Evolutionary conservation across 1,284 basidiomycete genomes (phyloP), one percentile per base, ranked within the genome.

Genomic region (Ganoderma sinense): DNA sequence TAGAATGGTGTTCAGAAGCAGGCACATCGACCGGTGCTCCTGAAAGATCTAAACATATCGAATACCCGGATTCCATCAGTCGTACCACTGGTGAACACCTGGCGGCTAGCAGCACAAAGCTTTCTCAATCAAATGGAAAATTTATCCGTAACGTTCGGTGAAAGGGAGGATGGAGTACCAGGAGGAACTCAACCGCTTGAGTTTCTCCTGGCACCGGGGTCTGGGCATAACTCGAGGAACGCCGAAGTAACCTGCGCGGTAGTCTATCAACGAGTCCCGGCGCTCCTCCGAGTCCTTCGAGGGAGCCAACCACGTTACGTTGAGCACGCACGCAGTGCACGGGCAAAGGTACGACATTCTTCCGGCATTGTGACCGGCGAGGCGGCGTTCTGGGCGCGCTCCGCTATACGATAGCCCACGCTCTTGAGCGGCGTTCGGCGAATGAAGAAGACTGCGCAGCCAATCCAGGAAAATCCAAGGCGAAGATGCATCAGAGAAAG

Each of bases 281-380:
- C 26, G 26, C 40, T 36, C 43, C 67, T 65, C 70, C 36, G 36
- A 36, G 36, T 8, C 36, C 69, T 73, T 65, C 59, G 59, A 39
- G 62, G 7, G 13, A 18, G 16, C 23, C 18, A 36, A 51, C 36
- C 16, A 26, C 40, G 23, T 29, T 33, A 11, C 18, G 59, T 41
- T 26, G 23, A 61, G 14, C 39, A 40, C 39, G 10, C 33, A 59
- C 31, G 20, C 33, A n/a, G 8, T 59, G 33, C 56, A 23, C 13
- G 33, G 39, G 14, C 39, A 61, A 61, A 55, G 58, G 59, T 53
- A 69, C 69, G 70, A 72, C 45, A 61, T 67, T 70, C 64, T 62
- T 67, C 69, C 73, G 73, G 68, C n/a, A 39, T 64, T 62, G 68
- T 48, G 33, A 60, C 64, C 48, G 36, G 33, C 66, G 51, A 41